Evolutionary conservation across 768 basidiomycete species (phyloP), one percentile per base, ranked within the genome.

Genomic region (Boletales sp.): DNA sequence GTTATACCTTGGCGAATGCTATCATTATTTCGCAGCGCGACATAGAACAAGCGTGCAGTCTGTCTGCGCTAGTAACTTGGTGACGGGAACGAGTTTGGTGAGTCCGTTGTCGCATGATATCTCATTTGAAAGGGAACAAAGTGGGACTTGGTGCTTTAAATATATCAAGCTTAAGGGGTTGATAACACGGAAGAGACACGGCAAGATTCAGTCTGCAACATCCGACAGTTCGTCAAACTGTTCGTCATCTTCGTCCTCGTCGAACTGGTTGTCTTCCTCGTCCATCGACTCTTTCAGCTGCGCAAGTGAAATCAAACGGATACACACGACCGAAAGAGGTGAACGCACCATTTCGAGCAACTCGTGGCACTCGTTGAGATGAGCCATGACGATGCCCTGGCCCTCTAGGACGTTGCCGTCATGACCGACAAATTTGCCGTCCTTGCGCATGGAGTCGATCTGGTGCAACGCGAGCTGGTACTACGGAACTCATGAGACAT

Each of bases 311-410:
- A 27, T 45, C 32, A 44, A 36, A 42, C 15, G n/a, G 24, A 34
- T 12, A 17, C 12, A 40, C 18, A 18, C 4, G 18, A n/a, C 9
- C 45, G 2, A 21, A 15, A 24, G 19, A 5, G 43, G 29, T 8
- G 47, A 37, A 63, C 79, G 36, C 56, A 90, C 90, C 93, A 97
- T 95, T 71, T 94, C 93, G 12, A 97, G 74, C 48, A 97, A 72
- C 67, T 97, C 95, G 62, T 98, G 95, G 51, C 94, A 95, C 69
- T 98, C 95, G 55, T 87, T 94, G 44, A 98, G 72, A 67, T 97
- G 93, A 4, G 95, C 94, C 78, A 93, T 93, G 46, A 98, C 79
- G 58, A 95, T 92, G 13, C 91, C 95, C 66, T 98, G 95, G 3
- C 95, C 95, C 67, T 98, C 95, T 1, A 95, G 95, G 57, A 98